Percentiles rank a stretch among this genome's conserved stretches.
phyloP scores from a whole-genome alignment of 2,329 filamentous ascomycete genomes.

The Sarocladium oryzae region DNA sequence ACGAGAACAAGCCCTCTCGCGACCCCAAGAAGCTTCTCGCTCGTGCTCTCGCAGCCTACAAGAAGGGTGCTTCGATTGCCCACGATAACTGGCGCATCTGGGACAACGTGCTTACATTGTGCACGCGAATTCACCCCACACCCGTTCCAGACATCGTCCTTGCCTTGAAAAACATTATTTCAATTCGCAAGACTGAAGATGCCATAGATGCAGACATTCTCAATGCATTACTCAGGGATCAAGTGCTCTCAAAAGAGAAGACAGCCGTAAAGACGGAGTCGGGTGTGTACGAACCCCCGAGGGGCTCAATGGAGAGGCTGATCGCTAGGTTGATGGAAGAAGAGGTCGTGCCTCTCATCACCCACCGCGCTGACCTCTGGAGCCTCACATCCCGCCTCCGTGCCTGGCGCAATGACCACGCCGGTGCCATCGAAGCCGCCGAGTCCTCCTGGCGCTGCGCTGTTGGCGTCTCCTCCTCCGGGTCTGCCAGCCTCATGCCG shows the following conservation, averaged over 20 bases:
- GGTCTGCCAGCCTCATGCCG: slow-evolving; percentile 14
- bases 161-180: slow-evolving; percentile 68
- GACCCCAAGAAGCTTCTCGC: slow-evolving; percentile 58
- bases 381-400: slow-evolving; percentile 64
- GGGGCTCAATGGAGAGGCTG: slow-evolving; percentile 55
- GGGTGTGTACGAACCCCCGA: slow-evolving; percentile 31
- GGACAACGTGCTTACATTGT: slow-evolving; percentile 91
- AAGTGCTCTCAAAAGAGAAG: slow-evolving; percentile 43
- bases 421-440: slow-evolving; percentile 70
- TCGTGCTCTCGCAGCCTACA: slow-evolving; percentile 78
- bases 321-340: slow-evolving; percentile 69
- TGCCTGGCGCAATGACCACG: slow-evolving; percentile 64
- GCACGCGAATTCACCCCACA: slow-evolving; percentile 68
- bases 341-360: slow-evolving; percentile 76
- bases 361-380: slow-evolving; percentile 71
- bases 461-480: slow-evolving; percentile 41
- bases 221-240: slow-evolving; percentile 63
- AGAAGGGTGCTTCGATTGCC: slow-evolving; percentile 77
- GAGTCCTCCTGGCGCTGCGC: slow-evolving; percentile 86
- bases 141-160: slow-evolving; percentile 69
- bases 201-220: slow-evolving; percentile 72
- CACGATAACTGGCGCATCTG: slow-evolving; percentile 88
- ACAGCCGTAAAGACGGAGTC: slow-evolving; percentile 13
- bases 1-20: slow-evolving; percentile 21
- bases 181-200: slow-evolving; percentile 70